Evolutionary conservation across 176 grass and related monocot genomes (phyloP), one percentile per base, ranked within the genome.

Genomic region (Puccinellia tenuiflora): DNA sequence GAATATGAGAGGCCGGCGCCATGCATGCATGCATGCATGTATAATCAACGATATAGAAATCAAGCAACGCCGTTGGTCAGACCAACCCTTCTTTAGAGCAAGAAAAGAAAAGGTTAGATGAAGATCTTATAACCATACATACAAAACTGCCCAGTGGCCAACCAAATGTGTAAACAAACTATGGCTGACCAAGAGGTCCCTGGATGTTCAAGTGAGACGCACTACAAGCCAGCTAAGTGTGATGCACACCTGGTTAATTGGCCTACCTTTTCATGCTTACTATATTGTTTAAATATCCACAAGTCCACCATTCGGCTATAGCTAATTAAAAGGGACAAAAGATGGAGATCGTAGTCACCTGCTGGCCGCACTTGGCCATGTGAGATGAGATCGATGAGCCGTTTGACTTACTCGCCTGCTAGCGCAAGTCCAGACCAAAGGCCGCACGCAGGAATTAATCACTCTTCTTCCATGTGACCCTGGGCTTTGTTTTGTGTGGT

Each of bases 331-430:
- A 33, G 31, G 69, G 39, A 51, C 29, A 80, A 68, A n/a, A n/a
- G n/a, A n/a, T n/a, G n/a, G n/a, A n/a, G n/a, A n/a, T n/a, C n/a
- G n/a, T n/a, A n/a, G n/a, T n/a, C n/a, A n/a, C n/a, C n/a, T n/a
- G n/a, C n/a, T n/a, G n/a, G n/a, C n/a, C n/a, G n/a, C n/a, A 54
- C 31, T n/a, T 67, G 16, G 56, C 48, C 87, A 85, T 81, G 87
- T 85, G 76, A 57, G 18, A 75, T 81, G 82, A n/a, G n/a, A 12
- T 20, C n/a, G n/a, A n/a, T n/a, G 81, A 31, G 59, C 69, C 87
- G 60, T 70, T 89, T 76, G 77, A 70, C 69, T 51, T 37, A 75
- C 51, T 40, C n/a, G n/a, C 20, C 68, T 13, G n/a, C n/a, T n/a
- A 77, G 73, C 64, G 73, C 54, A 65, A 4, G 65, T 28, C 34